phyloP scores from a whole-genome alignment of 139 green algal species.

The Pseudopediastrum boryanum region DNA sequence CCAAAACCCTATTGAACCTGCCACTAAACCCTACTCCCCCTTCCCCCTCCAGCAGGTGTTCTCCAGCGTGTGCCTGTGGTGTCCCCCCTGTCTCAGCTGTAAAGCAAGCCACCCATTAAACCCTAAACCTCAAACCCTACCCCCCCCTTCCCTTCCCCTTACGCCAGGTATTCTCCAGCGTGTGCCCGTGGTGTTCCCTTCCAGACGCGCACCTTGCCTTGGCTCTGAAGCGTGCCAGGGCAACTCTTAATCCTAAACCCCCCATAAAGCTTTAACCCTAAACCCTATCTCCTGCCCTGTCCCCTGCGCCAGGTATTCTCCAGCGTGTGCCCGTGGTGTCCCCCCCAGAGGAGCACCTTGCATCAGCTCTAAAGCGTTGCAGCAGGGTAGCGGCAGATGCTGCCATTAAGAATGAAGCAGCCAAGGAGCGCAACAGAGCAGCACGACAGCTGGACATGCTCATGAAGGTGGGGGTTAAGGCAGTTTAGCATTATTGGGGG shows the following conservation, averaged over 20 bases:
- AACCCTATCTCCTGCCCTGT: background rate
- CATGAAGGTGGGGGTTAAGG: constrained; percentile 82
- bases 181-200: too few relatives aligned
- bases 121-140: too few relatives aligned
- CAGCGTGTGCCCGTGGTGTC: constrained; percentile 66
- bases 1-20: too few relatives aligned
- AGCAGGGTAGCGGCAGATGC: constrained; percentile 15
- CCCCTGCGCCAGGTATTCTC: constrained; percentile 47
- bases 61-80: too few relatives aligned
- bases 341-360: constrained; percentile 66
- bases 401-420: constrained; percentile 75
- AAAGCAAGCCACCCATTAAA: too few relatives aligned
- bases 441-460: constrained; percentile 75
- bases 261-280: too few relatives aligned
- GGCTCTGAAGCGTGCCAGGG: too few relatives aligned
- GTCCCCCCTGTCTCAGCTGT: too few relatives aligned
- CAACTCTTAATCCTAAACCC: too few relatives aligned
- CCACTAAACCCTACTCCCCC: background rate
- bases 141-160: background rate
- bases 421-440: constrained; percentile 71
- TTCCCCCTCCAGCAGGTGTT: background rate
- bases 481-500: too few relatives aligned
- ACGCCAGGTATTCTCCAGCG: background rate
- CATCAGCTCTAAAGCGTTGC: constrained; percentile 66
- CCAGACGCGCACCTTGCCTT: constrained; percentile 72